A percentile compares a stretch with the other conserved stretches of the same genome.
phyloP scores from a whole-genome alignment of 768 basidiomycete species.

The Antrodiella citrinella region DNA sequence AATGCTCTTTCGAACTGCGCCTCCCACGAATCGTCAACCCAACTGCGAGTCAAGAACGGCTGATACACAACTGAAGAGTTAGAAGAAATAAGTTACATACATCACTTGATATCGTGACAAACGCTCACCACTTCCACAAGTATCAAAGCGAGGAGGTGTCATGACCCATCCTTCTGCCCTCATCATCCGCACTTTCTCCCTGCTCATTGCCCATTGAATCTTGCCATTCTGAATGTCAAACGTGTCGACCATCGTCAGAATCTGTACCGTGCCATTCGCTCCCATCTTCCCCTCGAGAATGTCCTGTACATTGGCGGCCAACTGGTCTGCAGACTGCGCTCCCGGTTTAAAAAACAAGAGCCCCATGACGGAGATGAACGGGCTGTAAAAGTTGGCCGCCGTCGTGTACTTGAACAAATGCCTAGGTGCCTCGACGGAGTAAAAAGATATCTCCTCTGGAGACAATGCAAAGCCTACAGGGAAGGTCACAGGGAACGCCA shows the following conservation, averaged over 20 bases:
- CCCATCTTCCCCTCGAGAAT: not conserved
- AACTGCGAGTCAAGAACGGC: too few relatives aligned
- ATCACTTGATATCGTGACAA: not conserved
- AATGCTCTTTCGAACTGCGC: too few relatives aligned
- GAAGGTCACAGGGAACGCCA: slow-evolving; percentile 14
- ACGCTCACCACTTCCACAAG: not conserved
- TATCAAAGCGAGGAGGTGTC: slow-evolving; percentile 5
- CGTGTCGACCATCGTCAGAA: not conserved
- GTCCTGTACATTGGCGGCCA: not conserved
- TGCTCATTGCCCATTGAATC: slow-evolving; percentile 12
- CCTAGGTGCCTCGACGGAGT: not conserved
- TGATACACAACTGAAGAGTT: too few relatives aligned
- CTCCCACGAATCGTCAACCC: too few relatives aligned
- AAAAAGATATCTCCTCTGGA: slow-evolving; percentile 10
- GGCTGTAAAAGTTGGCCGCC: not conserved
- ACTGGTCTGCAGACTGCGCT: not conserved
- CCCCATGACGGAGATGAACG: not conserved
- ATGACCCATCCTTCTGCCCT: slow-evolving; percentile 8
- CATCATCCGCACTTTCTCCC: slow-evolving; percentile 9
- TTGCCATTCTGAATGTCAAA: not conserved
- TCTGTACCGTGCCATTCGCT: not conserved
- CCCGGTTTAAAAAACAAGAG: slow-evolving; percentile 6
- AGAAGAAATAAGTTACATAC: too few relatives aligned
- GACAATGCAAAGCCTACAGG: slow-evolving; percentile 10
- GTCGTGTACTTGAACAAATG: not conserved